Evolutionary conservation across 306 rosid species (phyloP).

Genomic region (Cotoneaster glaucophyllus): DNA sequence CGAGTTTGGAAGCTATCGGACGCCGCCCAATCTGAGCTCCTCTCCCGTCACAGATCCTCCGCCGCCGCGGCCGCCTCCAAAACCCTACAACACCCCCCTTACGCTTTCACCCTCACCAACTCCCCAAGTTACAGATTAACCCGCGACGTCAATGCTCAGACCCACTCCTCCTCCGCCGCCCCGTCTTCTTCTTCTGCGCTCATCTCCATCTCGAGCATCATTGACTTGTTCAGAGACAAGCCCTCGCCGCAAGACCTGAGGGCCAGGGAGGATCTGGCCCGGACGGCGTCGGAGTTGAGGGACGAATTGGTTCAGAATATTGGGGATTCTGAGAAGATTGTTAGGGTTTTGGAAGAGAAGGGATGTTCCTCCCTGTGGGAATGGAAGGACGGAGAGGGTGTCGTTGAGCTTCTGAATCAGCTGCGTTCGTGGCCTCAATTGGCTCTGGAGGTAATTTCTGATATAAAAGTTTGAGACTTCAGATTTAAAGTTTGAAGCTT

Average conservation of each 20-base stretch:
- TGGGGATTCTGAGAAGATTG: constrained; percentile 17
- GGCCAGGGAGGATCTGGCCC: constrained; percentile 5
- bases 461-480: neutral
- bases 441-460: constrained; percentile 39
- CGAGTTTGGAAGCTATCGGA: constrained; percentile 46
- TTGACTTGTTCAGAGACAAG: constrained; percentile 21
- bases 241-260: neutral
- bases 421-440: constrained; percentile 45
- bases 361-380: constrained; percentile 12
- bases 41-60: constrained; percentile 9
- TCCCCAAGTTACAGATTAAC: constrained; percentile 8
- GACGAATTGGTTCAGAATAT: constrained; percentile 28
- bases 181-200: neutral
- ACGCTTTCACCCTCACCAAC: constrained; percentile 7
- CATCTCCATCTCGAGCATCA: neutral
- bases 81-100: neutral
- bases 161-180: neutral
- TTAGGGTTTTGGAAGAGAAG: constrained; percentile 32
- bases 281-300: constrained; percentile 16
- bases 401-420: constrained; percentile 45
- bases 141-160: constrained; percentile 18
- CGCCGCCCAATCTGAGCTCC: constrained; percentile 28
- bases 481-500: neutral
- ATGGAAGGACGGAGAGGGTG: constrained; percentile 7
- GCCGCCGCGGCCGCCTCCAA: constrained; percentile 12